A percentile compares a stretch with the other conserved stretches of the same genome.
Evolutionary conservation across 352 stramenopile species (phyloP).

Genomic region (Phytophthora ohioensis): DNA sequence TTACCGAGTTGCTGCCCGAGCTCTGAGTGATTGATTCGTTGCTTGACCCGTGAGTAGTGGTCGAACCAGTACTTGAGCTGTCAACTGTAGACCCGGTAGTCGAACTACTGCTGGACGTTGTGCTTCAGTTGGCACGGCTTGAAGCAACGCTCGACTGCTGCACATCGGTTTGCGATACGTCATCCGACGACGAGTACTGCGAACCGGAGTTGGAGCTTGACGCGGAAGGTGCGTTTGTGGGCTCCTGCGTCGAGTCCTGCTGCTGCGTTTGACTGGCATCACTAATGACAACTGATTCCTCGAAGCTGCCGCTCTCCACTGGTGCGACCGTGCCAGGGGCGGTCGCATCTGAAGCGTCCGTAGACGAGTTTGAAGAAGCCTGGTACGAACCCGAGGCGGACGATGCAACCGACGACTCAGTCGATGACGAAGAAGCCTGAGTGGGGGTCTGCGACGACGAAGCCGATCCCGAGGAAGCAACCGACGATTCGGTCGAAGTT

Average conservation of each 20-base stretch:
- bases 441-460: conserved; percentile 13
- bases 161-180: conserved; percentile 18
- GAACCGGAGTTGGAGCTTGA: conserved; percentile 16
- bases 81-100: no score
- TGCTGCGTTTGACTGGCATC: conserved; percentile 20
- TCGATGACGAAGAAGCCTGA: conserved; percentile 11
- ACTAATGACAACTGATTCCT: conserved; percentile 25
- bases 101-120: no score
- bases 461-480: not conserved
- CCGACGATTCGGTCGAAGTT: no score
- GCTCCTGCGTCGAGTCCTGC: conserved; percentile 11
- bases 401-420: not conserved
- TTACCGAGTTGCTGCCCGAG: no score
- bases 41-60: no score
- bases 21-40: no score
- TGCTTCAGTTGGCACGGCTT: conserved; percentile 3
- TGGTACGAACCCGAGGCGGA: conserved; percentile 12
- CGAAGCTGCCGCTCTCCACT: conserved; percentile 22
- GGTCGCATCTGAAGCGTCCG: conserved; percentile 17
- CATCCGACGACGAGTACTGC: conserved; percentile 3
- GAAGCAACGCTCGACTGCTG: conserved; percentile 32
- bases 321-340: conserved; percentile 29
- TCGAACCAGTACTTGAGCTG: no score
- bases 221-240: conserved; percentile 6
- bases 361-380: conserved; percentile 21